Conservation (phyloP, 768 basidiomycete species). For the Lactarius trivialis region DNA sequence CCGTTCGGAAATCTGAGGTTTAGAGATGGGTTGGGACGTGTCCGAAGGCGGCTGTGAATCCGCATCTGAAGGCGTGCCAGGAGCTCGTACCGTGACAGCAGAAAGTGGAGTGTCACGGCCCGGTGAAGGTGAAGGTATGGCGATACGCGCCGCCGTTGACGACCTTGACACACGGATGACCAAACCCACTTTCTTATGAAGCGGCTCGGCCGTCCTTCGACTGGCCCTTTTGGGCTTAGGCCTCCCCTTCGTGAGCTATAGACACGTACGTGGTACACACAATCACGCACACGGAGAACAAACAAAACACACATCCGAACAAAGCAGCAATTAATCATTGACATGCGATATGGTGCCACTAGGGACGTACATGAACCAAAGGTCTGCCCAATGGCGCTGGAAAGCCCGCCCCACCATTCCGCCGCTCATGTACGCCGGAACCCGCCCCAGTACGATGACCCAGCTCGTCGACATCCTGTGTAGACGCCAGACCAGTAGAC, state of each 20-base stretch:
- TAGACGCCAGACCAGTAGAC: conserved; percentile 15
- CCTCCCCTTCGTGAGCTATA: conserved; percentile 69
- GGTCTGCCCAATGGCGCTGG: conserved; percentile 53
- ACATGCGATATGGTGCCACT: conserved; percentile 42
- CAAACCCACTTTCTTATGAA: background rate
- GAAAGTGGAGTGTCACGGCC: background rate
- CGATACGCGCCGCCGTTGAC: background rate
- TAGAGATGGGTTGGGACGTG: background rate
- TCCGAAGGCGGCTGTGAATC: background rate
- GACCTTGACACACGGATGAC: background rate
- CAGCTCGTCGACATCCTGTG: conserved; percentile 34
- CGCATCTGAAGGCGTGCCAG: background rate
- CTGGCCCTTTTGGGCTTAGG: conserved; percentile 37
- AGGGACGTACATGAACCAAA: conserved; percentile 82
- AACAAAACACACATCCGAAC: conserved; percentile 23
- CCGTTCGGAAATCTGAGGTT: conserved; percentile 26
- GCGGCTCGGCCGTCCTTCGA: background rate
- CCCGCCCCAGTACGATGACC: conserved; percentile 34
- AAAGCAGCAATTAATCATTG: conserved; percentile 22
- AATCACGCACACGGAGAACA: conserved; percentile 26
- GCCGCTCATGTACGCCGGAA: conserved; percentile 13
- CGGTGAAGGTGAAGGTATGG: background rate
- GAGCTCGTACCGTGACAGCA: background rate
- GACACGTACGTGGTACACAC: conserved; percentile 23
- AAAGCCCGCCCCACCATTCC: conserved; percentile 25